Evolutionary conservation across 331 rosid species (phyloP), one percentile per base, ranked within the genome.

Genomic region (Acacia concinna): DNA sequence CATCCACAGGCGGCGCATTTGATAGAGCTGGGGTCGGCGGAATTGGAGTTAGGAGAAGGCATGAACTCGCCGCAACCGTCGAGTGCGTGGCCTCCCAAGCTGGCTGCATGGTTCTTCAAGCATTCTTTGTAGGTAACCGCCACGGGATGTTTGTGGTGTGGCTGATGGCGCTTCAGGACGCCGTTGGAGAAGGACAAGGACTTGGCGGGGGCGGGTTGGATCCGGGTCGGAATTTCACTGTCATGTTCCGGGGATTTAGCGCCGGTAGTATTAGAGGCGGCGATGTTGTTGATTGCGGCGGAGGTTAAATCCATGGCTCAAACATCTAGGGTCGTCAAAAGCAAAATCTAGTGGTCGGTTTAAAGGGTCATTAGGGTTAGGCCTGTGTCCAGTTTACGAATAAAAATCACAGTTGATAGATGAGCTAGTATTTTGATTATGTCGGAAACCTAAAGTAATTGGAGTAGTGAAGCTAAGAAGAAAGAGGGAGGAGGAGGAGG

Each of bases 1-100:
- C 99, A 95, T 15, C 97, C 99, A 5, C 98, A 95, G 8, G 98
- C 99, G 21, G 99, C 99, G 79, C 99, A 95, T 78, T 90, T 93
- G 56, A 93, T 88, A 2, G 97, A 90, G 1, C 88, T 83, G 8
- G 97, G 99, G 85, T 95, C 99, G 8, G 91, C 47, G 52, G 88
- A 18, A n/a, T 79, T 82, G 49, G 88, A 80, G 0, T 81, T 76
- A 0, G 94, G 96, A 1, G 97, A 91, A 0, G 97, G 97, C 99
- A 95, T 90, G 85, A 91, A 93, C 84, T 95, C 99, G 79, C 98
- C 97, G 57, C 99, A 95, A 12, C 99, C 99, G 28, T 93, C 99
- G 0, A 95, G 40, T 0, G 98, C 96, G 72, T 90, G 99, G 28
- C 98, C 91, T 8, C 99, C 99, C 18, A 95, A 32, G 64, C 81